These are phyloP conservation scores for Neurospora tetrasperma DNA, from an alignment of 495 filamentous ascomycete genomes.

Conservation along the genomic window DNA sequence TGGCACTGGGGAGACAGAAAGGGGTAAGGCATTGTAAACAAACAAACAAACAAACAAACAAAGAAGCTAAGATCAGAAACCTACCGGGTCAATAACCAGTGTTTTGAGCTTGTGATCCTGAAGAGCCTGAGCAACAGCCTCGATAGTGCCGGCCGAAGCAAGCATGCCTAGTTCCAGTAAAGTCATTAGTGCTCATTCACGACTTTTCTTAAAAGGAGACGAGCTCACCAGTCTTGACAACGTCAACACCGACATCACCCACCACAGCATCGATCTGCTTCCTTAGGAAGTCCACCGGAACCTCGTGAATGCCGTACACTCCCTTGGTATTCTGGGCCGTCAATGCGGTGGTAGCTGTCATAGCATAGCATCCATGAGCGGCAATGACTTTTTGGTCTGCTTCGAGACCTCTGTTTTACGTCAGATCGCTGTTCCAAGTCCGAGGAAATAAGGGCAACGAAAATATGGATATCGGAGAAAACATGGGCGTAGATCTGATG, in stretches of 20 bases:
- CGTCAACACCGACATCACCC: constrained; percentile 75
- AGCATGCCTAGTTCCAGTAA: constrained; percentile 58
- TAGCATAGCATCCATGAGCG: constrained; percentile 85
- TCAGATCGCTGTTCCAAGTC: constrained; percentile 6
- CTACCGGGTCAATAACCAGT: constrained; percentile 78
- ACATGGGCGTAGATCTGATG: background rate
- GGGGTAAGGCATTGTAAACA: background rate
- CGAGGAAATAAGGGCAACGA: background rate
- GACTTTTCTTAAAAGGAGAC: background rate
- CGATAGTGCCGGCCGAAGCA: constrained; percentile 65
- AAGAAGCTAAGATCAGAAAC: background rate
- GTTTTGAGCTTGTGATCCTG: constrained; percentile 45
- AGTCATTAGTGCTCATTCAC: background rate
- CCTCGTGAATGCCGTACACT: constrained; percentile 69
- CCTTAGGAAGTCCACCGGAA: constrained; percentile 66
- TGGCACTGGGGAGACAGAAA: background rate
- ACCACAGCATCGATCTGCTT: constrained; percentile 79
- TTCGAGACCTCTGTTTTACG: constrained; percentile 68
- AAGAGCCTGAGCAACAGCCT: constrained; percentile 61
- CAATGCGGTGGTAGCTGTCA: constrained; percentile 91
- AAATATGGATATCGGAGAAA: background rate
- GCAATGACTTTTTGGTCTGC: constrained; percentile 94
- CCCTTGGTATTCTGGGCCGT: constrained; percentile 91
- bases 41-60: background rate
- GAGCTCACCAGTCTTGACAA: constrained; percentile 75